Percentiles rank a stretch among this genome's conserved stretches.
Evolutionary conservation across 1,139 yeast species (phyloP).

Genomic region (Pichia sp.): DNA sequence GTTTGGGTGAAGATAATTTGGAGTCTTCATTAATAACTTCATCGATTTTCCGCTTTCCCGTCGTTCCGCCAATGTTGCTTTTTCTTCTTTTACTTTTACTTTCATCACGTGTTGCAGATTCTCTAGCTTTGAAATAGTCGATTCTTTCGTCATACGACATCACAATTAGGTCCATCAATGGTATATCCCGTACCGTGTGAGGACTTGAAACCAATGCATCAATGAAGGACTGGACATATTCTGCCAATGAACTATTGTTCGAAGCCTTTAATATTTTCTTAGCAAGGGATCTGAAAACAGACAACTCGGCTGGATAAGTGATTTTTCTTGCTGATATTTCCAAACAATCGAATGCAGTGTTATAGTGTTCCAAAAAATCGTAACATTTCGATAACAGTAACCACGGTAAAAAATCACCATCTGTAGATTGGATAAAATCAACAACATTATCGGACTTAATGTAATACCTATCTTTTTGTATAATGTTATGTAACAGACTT

Average conservation of each 20-base stretch:
- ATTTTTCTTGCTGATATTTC: constrained; percentile 16
- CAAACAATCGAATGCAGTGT: constrained; percentile 15
- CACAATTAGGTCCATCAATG: constrained; percentile 6
- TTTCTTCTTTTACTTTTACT: neutral
- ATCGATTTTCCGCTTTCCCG: neutral
- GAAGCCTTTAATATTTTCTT: constrained; percentile 1
- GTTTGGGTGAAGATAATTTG: neutral
- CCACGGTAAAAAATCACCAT: constrained; percentile 47
- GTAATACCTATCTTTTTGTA: constrained; percentile 26
- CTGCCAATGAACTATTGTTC: neutral
- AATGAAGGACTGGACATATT: constrained; percentile 3
- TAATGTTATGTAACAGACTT: constrained; percentile 33
- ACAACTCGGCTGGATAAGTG: constrained; percentile 3
- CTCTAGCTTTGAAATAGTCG: constrained; percentile 1
- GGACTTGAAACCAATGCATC: constrained; percentile 1
- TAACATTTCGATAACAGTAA: constrained; percentile 54
- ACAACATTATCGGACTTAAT: constrained; percentile 1
- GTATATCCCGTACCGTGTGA: neutral
- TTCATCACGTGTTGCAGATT: neutral
- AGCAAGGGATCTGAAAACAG: constrained; percentile 7
- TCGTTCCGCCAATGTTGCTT: neutral
- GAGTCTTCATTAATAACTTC: neutral
- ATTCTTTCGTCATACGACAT: constrained; percentile 12
- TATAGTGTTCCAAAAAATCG: constrained; percentile 23
- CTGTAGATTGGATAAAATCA: constrained; percentile 19